phyloP scores from a whole-genome alignment of 2,329 filamentous ascomycete species.

The Colletotrichum graminicola region DNA sequence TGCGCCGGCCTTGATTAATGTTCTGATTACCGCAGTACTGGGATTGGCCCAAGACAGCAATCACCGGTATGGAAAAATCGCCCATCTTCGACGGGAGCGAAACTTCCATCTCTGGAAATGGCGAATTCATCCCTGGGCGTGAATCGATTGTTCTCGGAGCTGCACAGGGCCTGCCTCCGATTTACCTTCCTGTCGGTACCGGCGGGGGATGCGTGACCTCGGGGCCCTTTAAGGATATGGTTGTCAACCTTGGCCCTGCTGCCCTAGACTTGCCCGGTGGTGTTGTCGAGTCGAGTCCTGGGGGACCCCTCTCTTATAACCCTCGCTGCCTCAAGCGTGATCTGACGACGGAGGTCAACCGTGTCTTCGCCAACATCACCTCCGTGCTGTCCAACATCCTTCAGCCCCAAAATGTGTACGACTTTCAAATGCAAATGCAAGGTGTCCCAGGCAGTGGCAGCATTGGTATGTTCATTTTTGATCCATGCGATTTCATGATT shows the following conservation, averaged over 20 bases:
- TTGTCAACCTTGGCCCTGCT: conserved; percentile 56
- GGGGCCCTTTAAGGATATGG: conserved; percentile 62
- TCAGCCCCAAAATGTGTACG: conserved; percentile 51
- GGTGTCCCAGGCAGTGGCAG: conserved; percentile 47
- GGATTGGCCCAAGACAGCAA: conserved; percentile 51
- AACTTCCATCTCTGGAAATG: conserved; percentile 60
- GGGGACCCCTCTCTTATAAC: conserved; percentile 53
- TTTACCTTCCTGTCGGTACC: conserved; percentile 58
- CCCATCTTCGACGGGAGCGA: conserved; percentile 64
- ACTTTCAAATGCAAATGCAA: conserved; percentile 62
- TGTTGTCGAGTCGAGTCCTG: conserved; percentile 41
- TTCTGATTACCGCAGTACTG: conserved; percentile 23
- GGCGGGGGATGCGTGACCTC: conserved; percentile 68
- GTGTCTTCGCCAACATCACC: conserved; percentile 45
- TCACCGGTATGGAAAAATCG: conserved; percentile 52
- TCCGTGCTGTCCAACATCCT: conserved; percentile 55
- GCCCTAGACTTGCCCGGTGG: conserved; percentile 48
- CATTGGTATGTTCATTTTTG: conserved; percentile 43
- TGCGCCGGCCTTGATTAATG: conserved; percentile 16
- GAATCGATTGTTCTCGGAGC: conserved; percentile 46
- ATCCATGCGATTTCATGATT: conserved; percentile 32
- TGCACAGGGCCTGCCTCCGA: conserved; percentile 45
- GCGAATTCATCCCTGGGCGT: conserved; percentile 47
- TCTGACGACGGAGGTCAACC: conserved; percentile 46
- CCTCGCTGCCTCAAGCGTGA: conserved; percentile 58